These are phyloP conservation scores for Vitis amurensis DNA, from an alignment of 164 flowering plant genomes.

Conservation along the genomic window DNA sequence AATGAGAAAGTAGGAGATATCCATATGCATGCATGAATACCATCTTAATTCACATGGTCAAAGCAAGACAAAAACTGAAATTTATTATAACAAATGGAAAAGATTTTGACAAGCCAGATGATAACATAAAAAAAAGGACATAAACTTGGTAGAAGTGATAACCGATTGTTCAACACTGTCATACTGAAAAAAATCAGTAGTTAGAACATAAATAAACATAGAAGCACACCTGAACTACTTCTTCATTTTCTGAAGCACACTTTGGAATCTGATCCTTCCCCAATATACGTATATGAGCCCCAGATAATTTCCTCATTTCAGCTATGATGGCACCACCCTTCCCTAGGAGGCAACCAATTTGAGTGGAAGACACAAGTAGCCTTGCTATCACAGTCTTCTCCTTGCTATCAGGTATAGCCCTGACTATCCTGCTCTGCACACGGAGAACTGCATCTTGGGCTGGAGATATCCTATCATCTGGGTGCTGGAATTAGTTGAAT, in stretches of 20 bases:
- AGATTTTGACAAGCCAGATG: too few species aligned
- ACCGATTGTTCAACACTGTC: not conserved
- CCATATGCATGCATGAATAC: not conserved
- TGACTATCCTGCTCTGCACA: conserved; percentile 69
- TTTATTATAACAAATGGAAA: too few species aligned
- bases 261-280: conserved; percentile 82
- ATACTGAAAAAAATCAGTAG: not conserved
- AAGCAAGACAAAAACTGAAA: not conserved
- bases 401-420: conserved; percentile 56
- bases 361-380: conserved; percentile 76
- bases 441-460: conserved; percentile 92
- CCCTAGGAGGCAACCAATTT: conserved; percentile 90
- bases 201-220: conserved; percentile 1
- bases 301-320: conserved; percentile 82
- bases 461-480: conserved; percentile 82
- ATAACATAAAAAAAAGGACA: too few species aligned
- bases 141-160: too few species aligned
- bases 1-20: not conserved
- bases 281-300: conserved; percentile 82
- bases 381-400: conserved; percentile 55
- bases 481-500: conserved; percentile 64
- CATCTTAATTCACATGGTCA: not conserved
- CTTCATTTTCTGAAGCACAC: conserved; percentile 78
- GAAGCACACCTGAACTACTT: conserved; percentile 78
- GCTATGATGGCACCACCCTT: conserved; percentile 86